Percentiles rank a stretch among this genome's conserved stretches.
Conservation (phyloP, 345 rosid species). For the Nephelium lappaceum region DNA sequence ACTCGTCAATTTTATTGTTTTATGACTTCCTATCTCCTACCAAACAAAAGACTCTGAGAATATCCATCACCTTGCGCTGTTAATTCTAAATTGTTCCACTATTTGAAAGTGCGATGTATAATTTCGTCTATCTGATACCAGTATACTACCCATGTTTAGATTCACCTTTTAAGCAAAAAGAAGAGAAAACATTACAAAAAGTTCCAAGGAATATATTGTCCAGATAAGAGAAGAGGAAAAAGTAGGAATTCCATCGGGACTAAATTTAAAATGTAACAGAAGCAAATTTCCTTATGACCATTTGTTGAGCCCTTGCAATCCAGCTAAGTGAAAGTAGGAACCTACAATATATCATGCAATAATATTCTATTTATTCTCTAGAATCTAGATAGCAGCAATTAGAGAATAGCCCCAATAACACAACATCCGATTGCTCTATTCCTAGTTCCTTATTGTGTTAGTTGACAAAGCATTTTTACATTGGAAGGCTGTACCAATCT, state of each 20-base stretch:
- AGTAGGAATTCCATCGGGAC: not conserved
- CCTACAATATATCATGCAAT: not conserved
- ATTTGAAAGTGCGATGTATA: too few species aligned
- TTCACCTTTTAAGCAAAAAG: not conserved
- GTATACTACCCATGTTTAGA: not conserved
- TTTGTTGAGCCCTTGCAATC: not conserved
- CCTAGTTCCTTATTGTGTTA: not conserved
- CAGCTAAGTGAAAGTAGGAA: not conserved
- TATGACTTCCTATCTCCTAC: too few species aligned
- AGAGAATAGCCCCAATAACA: not conserved
- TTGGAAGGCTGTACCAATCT: not conserved
- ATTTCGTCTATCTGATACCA: too few species aligned
- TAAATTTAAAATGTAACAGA: not conserved
- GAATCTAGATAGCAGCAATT: not conserved
- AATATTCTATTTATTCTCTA: not conserved
- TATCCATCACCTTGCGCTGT: too few species aligned
- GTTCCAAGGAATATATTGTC: not conserved
- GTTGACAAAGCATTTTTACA: not conserved
- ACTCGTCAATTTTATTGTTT: too few species aligned
- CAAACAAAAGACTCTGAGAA: too few species aligned
- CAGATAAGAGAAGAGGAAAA: not conserved
- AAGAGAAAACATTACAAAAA: conserved; percentile 10
- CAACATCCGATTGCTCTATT: not conserved
- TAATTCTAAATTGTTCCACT: too few species aligned
- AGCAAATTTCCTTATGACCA: not conserved